Evolutionary conservation across 2,329 filamentous ascomycete genomes (phyloP).

Genomic region (Colletotrichum eremochloae): DNA sequence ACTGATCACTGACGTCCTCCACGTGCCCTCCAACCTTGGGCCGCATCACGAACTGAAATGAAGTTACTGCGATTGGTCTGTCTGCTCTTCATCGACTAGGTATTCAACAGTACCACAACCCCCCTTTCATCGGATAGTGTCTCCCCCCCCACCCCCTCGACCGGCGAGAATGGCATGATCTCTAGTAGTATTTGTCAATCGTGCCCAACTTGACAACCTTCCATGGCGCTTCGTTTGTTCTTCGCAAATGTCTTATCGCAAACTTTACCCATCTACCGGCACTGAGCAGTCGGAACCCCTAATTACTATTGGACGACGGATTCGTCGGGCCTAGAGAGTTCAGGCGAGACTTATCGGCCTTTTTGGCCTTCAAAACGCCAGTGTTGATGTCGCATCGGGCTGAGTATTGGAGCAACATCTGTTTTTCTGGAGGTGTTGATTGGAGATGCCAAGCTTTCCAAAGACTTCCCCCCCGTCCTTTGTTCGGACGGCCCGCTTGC

Average conservation of each 20-base stretch:
- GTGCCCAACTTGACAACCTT: constrained; percentile 19
- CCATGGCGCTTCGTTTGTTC: constrained; percentile 18
- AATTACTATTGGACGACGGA: constrained; percentile 20
- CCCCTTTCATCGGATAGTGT: not conserved
- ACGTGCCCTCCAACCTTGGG: not conserved
- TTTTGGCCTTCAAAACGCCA: not conserved
- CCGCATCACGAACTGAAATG: not conserved
- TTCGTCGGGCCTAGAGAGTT: constrained; percentile 11
- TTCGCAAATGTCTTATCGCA: constrained; percentile 24
- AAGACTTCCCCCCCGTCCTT: not conserved
- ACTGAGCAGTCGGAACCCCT: not conserved
- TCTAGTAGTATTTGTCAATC: constrained; percentile 14
- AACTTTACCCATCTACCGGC: constrained; percentile 17
- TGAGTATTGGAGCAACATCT: constrained; percentile 5
- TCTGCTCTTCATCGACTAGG: not conserved
- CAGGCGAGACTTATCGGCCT: constrained; percentile 6
- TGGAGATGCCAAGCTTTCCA: not conserved
- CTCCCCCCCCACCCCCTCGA: not conserved
- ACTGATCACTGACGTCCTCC: not conserved
- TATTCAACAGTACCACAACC: not conserved
- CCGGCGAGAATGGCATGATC: not conserved
- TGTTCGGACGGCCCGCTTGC: constrained; percentile 9
- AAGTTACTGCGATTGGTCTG: not conserved
- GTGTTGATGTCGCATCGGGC: not conserved
- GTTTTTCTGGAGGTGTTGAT: not conserved